A percentile compares a stretch with the other conserved stretches of the same genome.
Evolutionary conservation across 2,329 filamentous ascomycete species (phyloP).

Genomic region (Trichophyton mentagrophytes): DNA sequence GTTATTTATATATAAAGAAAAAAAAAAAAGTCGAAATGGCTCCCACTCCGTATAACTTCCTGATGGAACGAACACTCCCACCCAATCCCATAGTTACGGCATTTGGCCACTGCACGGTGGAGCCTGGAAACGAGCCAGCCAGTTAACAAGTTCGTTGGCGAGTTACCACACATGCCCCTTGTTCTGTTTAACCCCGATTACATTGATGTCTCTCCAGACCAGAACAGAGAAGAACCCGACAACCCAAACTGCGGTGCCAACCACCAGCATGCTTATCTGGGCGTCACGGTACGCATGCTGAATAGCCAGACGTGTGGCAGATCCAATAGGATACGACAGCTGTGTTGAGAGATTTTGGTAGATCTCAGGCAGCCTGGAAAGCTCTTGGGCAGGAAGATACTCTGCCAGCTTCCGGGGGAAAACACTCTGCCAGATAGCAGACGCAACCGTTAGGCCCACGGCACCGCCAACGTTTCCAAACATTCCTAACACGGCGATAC

Average conservation of each 20-base stretch:
- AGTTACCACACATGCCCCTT: background rate
- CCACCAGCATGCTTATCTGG: conserved; percentile 32
- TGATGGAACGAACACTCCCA: too few species aligned
- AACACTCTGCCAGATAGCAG: conserved; percentile 21
- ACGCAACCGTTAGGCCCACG: conserved; percentile 18
- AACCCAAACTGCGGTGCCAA: conserved; percentile 17
- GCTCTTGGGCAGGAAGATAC: conserved; percentile 14
- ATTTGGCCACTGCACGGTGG: too few species aligned
- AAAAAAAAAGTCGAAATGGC: too few species aligned
- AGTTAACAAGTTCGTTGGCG: too few species aligned
- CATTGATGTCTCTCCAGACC: conserved; percentile 38
- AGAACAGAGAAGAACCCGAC: conserved; percentile 22
- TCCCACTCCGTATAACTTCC: too few species aligned
- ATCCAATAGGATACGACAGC: conserved; percentile 27
- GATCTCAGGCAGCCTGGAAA: conserved; percentile 12
- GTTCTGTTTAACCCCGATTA: conserved; percentile 27
- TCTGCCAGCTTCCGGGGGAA: conserved; percentile 13
- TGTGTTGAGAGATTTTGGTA: conserved; percentile 17
- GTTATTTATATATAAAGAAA: too few species aligned
- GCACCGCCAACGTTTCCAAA: conserved; percentile 20
- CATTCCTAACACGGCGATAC: conserved; percentile 19
- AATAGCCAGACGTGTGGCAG: conserved; percentile 31
- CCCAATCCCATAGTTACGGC: too few species aligned
- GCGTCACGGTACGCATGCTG: conserved; percentile 34
- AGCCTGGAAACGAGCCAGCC: background rate